Percentiles rank a stretch among this genome's conserved stretches.
phyloP scores from a whole-genome alignment of 129 eudicot species.

The Artemisia argyi region DNA sequence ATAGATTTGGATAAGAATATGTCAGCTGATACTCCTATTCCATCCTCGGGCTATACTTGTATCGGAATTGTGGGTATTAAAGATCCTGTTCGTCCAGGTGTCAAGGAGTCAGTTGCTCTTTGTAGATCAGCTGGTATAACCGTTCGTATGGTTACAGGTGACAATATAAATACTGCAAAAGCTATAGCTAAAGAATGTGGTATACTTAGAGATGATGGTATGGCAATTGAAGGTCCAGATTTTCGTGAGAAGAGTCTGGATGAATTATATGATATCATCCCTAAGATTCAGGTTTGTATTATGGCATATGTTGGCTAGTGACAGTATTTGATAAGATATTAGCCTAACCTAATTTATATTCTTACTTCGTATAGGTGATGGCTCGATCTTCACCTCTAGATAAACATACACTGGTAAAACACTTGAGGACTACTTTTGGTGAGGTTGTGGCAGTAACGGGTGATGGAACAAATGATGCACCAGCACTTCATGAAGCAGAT shows the following conservation, averaged over 20 bases:
- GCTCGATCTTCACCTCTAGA: constrained; percentile 98
- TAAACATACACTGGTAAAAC: constrained; percentile 94
- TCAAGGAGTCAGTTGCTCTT: constrained; percentile 84
- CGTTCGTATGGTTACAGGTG: constrained; percentile 97
- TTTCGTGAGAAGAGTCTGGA: constrained; percentile 76
- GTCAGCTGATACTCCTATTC: constrained; percentile 54
- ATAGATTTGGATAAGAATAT: constrained; percentile 60
- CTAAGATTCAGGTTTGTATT: constrained; percentile 77
- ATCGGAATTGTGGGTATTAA: constrained; percentile 90
- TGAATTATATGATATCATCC: constrained; percentile 70
- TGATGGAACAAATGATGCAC: constrained; percentile 98
- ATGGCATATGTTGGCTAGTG: background rate
- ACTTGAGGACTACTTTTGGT: constrained; percentile 81
- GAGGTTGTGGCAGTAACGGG: constrained; percentile 99
- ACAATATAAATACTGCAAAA: constrained; percentile 88
- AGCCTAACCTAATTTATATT: background rate
- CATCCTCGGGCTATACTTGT: constrained; percentile 69
- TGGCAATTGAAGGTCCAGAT: constrained; percentile 97
- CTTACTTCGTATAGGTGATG: constrained; percentile 62
- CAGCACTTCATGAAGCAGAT: constrained; percentile 99
- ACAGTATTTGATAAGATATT: background rate
- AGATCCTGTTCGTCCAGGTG: constrained; percentile 98
- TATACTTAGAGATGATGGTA: constrained; percentile 87
- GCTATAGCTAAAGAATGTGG: constrained; percentile 99
- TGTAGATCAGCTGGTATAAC: constrained; percentile 93